Evolutionary conservation across 2,329 filamentous ascomycete species (phyloP).

Genomic region (Tympanopsis confertula): DNA sequence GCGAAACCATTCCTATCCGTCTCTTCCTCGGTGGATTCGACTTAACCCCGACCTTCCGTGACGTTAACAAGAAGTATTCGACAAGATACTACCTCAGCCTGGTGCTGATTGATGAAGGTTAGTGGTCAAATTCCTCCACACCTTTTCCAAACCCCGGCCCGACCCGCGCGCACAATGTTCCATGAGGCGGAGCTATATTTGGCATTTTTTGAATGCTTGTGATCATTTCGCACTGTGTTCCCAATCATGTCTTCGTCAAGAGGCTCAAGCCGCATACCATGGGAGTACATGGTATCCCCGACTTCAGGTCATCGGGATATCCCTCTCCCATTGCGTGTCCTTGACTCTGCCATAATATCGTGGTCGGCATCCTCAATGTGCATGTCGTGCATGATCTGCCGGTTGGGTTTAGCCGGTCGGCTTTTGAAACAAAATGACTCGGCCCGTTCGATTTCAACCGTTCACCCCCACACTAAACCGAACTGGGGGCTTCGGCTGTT

Average conservation of each 20-base stretch:
- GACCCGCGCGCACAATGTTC: slow-evolving; percentile 5
- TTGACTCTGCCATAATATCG: too few relatives aligned
- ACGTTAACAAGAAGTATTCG: slow-evolving; percentile 99
- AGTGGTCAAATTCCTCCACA: slow-evolving; percentile 12
- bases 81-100: slow-evolving; percentile 94
- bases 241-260: slow-evolving; percentile 3
- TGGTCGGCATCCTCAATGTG: too few relatives aligned
- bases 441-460: too few relatives aligned
- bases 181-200: slow-evolving; percentile 5
- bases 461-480: too few relatives aligned
- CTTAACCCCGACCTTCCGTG: slow-evolving; percentile 91
- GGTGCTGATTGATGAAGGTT: slow-evolving; percentile 89
- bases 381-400: too few relatives aligned
- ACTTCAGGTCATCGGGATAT: too few relatives aligned
- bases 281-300: too few relatives aligned
- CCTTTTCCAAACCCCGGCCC: slow-evolving; percentile 1
- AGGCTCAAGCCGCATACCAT: too few relatives aligned
- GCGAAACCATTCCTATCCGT: slow-evolving; percentile 88
- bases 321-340: too few relatives aligned
- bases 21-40: slow-evolving; percentile 97
- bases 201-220: slow-evolving; percentile 1
- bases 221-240: slow-evolving; percentile 1
- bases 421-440: too few relatives aligned
- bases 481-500: too few relatives aligned
- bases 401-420: too few relatives aligned